These are phyloP conservation scores for Colletotrichum godetiae DNA, from an alignment of 2,329 filamentous ascomycete genomes.

Conservation along the genomic window DNA sequence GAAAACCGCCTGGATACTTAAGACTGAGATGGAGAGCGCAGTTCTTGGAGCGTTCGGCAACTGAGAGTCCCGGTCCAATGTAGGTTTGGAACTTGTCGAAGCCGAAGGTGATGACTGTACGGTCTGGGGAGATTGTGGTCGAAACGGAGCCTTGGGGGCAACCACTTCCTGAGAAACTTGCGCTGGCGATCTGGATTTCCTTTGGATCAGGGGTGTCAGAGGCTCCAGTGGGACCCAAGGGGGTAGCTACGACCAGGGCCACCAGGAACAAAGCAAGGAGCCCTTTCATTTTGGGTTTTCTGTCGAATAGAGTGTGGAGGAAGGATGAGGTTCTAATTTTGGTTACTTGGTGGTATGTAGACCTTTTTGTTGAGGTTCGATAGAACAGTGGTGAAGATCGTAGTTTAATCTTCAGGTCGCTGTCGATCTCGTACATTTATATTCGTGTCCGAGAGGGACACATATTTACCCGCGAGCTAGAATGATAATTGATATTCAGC, in stretches of 20 bases:
- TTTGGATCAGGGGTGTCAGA: conserved; percentile 51
- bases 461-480: neutral
- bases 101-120: conserved; percentile 59
- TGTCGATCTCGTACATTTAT: neutral
- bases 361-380: neutral
- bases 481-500: neutral
- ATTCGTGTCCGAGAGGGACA: neutral
- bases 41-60: conserved; percentile 55
- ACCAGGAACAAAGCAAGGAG: conserved; percentile 48
- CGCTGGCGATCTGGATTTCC: conserved; percentile 53
- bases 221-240: conserved; percentile 43
- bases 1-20: conserved; percentile 59
- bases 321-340: neutral
- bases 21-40: conserved; percentile 60
- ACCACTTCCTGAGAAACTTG: conserved; percentile 56
- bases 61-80: conserved; percentile 53
- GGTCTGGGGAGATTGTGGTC: conserved; percentile 54
- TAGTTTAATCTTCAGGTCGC: neutral
- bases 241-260: conserved; percentile 50
- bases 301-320: conserved; percentile 10
- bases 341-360: neutral
- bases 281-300: conserved; percentile 48
- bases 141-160: conserved; percentile 57
- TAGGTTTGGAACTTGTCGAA: conserved; percentile 60
- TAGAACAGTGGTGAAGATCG: neutral